Conservation (phyloP, 2,329 filamentous ascomycete genomes). For the Nemania serpens region DNA sequence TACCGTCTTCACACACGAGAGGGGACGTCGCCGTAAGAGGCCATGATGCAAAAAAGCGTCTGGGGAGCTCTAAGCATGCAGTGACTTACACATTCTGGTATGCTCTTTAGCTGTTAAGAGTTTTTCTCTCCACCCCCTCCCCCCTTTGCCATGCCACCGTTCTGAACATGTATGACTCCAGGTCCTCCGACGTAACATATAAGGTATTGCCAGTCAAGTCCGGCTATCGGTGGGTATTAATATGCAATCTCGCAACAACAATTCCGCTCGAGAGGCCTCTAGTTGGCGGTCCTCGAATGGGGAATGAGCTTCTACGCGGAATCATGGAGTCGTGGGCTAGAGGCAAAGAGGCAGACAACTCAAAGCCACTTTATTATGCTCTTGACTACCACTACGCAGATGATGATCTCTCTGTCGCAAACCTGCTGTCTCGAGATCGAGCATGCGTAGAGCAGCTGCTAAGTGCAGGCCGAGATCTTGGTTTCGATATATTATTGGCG, state of each 20-base stretch:
- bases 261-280: background rate
- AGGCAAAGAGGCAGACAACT: constrained; percentile 5
- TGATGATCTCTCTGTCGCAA: constrained; percentile 37
- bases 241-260: constrained; percentile 54
- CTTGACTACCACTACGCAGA: constrained; percentile 45
- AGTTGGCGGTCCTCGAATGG: constrained; percentile 14
- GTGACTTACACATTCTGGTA: constrained; percentile 8
- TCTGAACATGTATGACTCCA: constrained; percentile 10
- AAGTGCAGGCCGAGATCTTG: constrained; percentile 32
- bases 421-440: constrained; percentile 39
- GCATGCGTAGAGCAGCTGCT: constrained; percentile 35
- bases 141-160: background rate
- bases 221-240: constrained; percentile 56
- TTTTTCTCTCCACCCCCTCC: background rate
- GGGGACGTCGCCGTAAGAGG: constrained; percentile 51
- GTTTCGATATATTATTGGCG: constrained; percentile 43
- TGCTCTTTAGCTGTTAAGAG: background rate
- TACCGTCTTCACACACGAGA: constrained; percentile 54
- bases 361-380: constrained; percentile 36
- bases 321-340: constrained; percentile 37
- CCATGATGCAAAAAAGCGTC: constrained; percentile 36
- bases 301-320: constrained; percentile 23
- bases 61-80: background rate
- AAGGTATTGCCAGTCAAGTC: constrained; percentile 53
- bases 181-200: constrained; percentile 59